A percentile compares a stretch with the other conserved stretches of the same genome.
phyloP scores from a whole-genome alignment of 2,329 filamentous ascomycete genomes.

The Fusarium devonianum region DNA sequence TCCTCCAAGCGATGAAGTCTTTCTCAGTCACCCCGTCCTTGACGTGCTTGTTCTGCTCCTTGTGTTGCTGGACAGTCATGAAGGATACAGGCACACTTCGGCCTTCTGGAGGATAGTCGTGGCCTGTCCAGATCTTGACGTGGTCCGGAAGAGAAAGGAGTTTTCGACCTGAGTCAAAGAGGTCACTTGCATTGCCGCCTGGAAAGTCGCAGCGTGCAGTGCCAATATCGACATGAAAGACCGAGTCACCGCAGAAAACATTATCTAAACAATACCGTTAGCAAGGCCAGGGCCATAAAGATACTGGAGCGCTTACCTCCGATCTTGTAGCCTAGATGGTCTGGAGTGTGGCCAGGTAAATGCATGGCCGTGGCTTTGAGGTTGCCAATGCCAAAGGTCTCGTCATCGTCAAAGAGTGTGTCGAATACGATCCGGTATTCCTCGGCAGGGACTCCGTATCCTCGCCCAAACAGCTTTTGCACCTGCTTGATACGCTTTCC shows the following conservation, averaged over 20 bases:
- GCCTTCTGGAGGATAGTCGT: conserved; percentile 57
- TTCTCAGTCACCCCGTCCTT: conserved; percentile 50
- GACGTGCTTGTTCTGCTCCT: conserved; percentile 57
- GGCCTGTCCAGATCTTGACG: conserved; percentile 60
- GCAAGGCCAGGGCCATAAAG: not conserved
- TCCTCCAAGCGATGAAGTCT: conserved; percentile 54
- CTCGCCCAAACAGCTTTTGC: conserved; percentile 57
- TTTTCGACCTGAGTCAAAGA: conserved; percentile 54
- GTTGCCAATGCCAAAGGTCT: conserved; percentile 58
- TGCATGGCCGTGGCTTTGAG: conserved; percentile 57
- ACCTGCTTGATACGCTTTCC: conserved; percentile 61
- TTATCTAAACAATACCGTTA: conserved; percentile 43
- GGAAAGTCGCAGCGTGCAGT: conserved; percentile 64
- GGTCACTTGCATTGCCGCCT: conserved; percentile 53
- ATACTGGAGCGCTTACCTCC: conserved; percentile 45
- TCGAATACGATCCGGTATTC: conserved; percentile 61
- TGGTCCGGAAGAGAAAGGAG: conserved; percentile 53
- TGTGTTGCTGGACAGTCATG: conserved; percentile 56
- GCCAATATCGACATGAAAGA: conserved; percentile 61
- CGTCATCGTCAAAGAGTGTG: conserved; percentile 60
- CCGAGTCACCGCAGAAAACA: conserved; percentile 61
- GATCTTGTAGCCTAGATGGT: conserved; percentile 66
- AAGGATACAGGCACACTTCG: conserved; percentile 49
- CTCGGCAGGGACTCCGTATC: conserved; percentile 53
- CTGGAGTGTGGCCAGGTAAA: conserved; percentile 67